Evolutionary conservation across 257 asterid genomes (phyloP).

Genomic region (Lantana camara): DNA sequence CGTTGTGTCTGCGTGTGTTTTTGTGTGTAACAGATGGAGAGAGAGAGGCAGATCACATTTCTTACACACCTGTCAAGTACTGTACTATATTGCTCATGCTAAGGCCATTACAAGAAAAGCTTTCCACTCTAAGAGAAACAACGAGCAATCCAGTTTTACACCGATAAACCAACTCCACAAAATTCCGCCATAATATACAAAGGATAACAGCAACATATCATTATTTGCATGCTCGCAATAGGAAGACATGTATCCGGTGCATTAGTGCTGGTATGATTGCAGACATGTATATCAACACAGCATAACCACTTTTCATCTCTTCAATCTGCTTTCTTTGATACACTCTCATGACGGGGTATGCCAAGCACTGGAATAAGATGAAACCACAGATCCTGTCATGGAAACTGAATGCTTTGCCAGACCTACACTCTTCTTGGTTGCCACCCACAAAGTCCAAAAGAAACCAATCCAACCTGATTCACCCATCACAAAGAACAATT

Average conservation of each 20-base stretch:
- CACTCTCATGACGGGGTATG: conserved; percentile 24
- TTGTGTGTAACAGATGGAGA: too few species aligned
- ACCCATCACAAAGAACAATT: not conserved
- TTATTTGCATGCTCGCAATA: too few species aligned
- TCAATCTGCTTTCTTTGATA: conserved; percentile 29
- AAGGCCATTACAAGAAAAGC: too few species aligned
- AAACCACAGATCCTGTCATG: conserved; percentile 63
- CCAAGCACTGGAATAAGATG: conserved; percentile 55
- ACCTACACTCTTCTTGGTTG: conserved; percentile 43
- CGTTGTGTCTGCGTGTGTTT: too few species aligned
- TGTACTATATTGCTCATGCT: not conserved
- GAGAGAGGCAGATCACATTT: too few species aligned
- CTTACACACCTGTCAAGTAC: not conserved
- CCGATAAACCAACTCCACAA: not conserved
- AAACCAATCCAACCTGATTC: conserved; percentile 84
- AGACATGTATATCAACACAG: not conserved
- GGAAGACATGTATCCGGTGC: too few species aligned
- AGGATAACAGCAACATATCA: not conserved
- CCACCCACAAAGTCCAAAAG: conserved; percentile 62
- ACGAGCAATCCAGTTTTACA: not conserved
- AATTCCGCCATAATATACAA: conserved; percentile 17
- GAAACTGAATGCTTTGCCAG: conserved; percentile 59
- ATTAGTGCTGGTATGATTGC: conserved; percentile 23
- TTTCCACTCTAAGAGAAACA: too few species aligned
- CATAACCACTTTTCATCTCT: not conserved